Base-by-base conservation (phyloP, 2,329 filamentous ascomycete species). In the Alternaria gaisen region DNA sequence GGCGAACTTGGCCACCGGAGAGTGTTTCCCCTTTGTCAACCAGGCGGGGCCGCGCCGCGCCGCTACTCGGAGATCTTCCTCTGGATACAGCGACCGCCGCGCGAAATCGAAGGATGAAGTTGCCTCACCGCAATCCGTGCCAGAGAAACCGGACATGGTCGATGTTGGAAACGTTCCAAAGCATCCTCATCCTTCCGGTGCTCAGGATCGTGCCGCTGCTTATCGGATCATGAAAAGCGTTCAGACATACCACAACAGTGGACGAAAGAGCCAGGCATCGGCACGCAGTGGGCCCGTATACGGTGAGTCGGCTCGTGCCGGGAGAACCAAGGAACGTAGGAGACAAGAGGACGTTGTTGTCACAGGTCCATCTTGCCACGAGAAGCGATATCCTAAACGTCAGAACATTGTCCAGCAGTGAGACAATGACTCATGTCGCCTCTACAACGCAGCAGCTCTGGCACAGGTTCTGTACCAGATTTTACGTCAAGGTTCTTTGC, bases 381-480 rank as follows among this genome's bases (percentile, higher is more conserved):
- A 38, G 47, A 20, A 16, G 34, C 16, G 34, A 2, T 40, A 52
- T 52, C 48, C 48, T 8, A 41, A 41, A 28, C 20, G 48, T n/a
- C 32, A 40, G 48, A 52, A 52, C 24, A 40, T 52, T 16, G 22
- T 40, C 20, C 34, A 40, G 22, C 22, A 28, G 34, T 52, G 22
- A 52, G 24, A 16, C 4, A 40, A 38, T 11, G 48, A 18, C 0
- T 14, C 3, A 3, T 48, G 12, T 32, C 30, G 12, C 18, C 1
- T 10, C 12, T 20, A 22, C 30, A 4, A n/a, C 34, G 34, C 16
- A 2, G 18, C n/a, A n/a, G 12, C 38, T 20, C n/a, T 7, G 18
- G 4, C 0, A 34, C 0, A 22, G 7, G 4, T 34, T 1, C 16
- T 7, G 8, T 18, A 34, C 7, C 8, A 22, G 7, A 4, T 2